phyloP scores from a whole-genome alignment of 2,329 filamentous ascomycete genomes.

The Coniochaeta sp. region DNA sequence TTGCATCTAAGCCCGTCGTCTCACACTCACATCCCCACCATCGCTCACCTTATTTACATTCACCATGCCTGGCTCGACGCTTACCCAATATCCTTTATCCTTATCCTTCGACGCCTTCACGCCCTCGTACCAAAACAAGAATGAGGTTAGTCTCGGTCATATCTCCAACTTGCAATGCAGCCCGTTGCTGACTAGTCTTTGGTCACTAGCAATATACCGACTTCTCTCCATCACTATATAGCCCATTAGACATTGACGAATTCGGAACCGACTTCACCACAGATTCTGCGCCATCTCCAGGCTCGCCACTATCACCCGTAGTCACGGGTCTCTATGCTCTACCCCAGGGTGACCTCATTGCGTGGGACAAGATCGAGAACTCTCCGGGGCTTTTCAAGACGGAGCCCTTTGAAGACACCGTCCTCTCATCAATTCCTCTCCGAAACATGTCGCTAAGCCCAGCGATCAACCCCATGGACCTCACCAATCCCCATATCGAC shows the following conservation, averaged over 20 bases:
- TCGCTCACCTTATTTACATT: not conserved
- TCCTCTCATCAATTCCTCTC: slow-evolving; percentile 16
- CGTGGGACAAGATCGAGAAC: slow-evolving; percentile 20
- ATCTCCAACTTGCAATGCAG: not conserved
- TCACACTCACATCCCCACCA: not conserved
- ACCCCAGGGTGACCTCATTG: slow-evolving; percentile 17
- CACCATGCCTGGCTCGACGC: not conserved
- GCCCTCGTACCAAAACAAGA: not conserved
- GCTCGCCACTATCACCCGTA: slow-evolving; percentile 21
- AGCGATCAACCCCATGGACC: slow-evolving; percentile 25
- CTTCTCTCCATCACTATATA: slow-evolving; percentile 18
- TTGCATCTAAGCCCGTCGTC: not conserved
- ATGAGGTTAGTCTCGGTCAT: slow-evolving; percentile 1
- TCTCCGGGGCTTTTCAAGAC: slow-evolving; percentile 23
- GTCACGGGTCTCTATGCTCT: slow-evolving; percentile 20
- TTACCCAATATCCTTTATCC: not conserved
- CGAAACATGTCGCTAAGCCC: slow-evolving; percentile 20
- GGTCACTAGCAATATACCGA: slow-evolving; percentile 12
- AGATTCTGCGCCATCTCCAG: slow-evolving; percentile 26
- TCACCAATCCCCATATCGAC: slow-evolving; percentile 12
- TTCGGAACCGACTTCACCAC: slow-evolving; percentile 24
- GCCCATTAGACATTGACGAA: slow-evolving; percentile 20
- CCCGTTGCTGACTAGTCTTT: not conserved
- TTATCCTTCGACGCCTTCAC: not conserved
- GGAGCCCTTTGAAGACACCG: slow-evolving; percentile 20